Evolutionary conservation across 176 grass and related monocot species (phyloP), one percentile per base, ranked within the genome.

Genomic region (Zoysia pacifica): DNA sequence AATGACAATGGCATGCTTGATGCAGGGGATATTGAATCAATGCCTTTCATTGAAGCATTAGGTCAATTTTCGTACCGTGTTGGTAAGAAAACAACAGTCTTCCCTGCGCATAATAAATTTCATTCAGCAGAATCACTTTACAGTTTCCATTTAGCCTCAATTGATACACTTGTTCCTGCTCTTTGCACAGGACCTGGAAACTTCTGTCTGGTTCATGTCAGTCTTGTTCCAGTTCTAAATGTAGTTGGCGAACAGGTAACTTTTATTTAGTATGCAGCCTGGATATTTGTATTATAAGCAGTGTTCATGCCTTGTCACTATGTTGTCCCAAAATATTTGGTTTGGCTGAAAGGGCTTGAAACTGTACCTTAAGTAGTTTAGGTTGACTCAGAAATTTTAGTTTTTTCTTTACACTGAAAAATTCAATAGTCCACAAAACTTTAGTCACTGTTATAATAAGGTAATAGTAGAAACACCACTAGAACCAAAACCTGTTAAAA

Each of bases 1-100:
- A 92, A 94, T 12, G 49, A 81, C 77, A 85, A 52, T 97, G 85
- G 62, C 13, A 86, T 89, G 91, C 63, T 90, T 93, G 81, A 87
- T 93, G 90, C 86, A 99, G 97, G 97, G 75, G 97, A 99, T 83
- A 93, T 99, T 84, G 97, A 99, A 81, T 99, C 97, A 75, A 99
- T 99, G 97, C 97, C 90, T 50, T 99, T 95, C 67, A 90, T 91
- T 40, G 97, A 99, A 87, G 97, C 97, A 81, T 75, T 99, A 80
- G 88, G 97, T 81, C 97, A 96, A 83, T 95, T 99, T 79, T 95
- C 97, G 62, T 95, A 91, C 67, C 86, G 90, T 73, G 93, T 93
- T 53, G 97, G 97, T 99, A 62, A 95, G 93, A 67, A 72, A 74
- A 67, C 16, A 46, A 2, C 52, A 63, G 5, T 52, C 9, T 50